phyloP scores from a whole-genome alignment of 495 filamentous ascomycete species.

The Paragyromitra xinjiangensis region DNA sequence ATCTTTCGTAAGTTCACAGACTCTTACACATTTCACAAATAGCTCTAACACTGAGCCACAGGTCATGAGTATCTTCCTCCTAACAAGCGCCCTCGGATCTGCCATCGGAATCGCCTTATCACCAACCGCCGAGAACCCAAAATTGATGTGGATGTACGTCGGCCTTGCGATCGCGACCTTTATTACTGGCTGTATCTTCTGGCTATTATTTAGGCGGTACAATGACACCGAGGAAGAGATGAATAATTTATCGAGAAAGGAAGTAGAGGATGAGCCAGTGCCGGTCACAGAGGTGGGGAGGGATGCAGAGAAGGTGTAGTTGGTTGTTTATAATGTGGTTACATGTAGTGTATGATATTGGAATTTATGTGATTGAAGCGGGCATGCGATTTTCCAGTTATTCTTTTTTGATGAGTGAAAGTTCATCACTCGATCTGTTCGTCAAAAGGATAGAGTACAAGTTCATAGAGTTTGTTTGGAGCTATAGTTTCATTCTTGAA shows the following conservation, averaged over 20 bases:
- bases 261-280: slow-evolving; percentile 4
- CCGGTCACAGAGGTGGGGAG: neutral
- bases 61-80: slow-evolving; percentile 68
- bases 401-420: neutral
- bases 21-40: neutral
- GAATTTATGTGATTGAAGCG: neutral
- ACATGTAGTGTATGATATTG: neutral
- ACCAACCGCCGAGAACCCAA: slow-evolving; percentile 70
- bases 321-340: neutral
- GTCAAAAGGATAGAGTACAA: neutral
- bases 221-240: slow-evolving; percentile 50
- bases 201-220: slow-evolving; percentile 38
- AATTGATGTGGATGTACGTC: slow-evolving; percentile 63
- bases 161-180: slow-evolving; percentile 56
- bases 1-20: slow-evolving; percentile 65
- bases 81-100: slow-evolving; percentile 69
- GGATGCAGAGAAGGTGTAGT: neutral
- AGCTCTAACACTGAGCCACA: neutral
- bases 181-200: slow-evolving; percentile 53
- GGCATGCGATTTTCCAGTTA: neutral
- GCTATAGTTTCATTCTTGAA: neutral
- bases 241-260: slow-evolving; percentile 37
- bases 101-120: slow-evolving; percentile 68
- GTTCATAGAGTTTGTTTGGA: neutral
- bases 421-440: neutral